Percentiles rank a stretch among this genome's conserved stretches.
Evolutionary conservation across 108 stramenopile genomes (phyloP).

Genomic region (Pseudonitzschia multiseries): DNA sequence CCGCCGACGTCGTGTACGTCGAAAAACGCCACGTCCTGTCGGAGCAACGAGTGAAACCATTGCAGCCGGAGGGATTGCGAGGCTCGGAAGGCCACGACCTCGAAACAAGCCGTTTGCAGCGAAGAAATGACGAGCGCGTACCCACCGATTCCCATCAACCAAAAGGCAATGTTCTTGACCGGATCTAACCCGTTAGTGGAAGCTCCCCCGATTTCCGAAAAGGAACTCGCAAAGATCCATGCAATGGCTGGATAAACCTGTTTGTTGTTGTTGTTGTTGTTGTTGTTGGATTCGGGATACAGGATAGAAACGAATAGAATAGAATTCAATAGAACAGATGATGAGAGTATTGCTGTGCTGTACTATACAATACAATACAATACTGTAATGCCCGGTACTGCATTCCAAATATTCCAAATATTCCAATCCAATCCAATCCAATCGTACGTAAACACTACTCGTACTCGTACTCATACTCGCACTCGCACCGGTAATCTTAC

Average conservation of each 20-base stretch:
- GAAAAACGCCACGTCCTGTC: slow-evolving; percentile 68
- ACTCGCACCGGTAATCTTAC: too few relatives aligned
- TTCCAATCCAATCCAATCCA: too few relatives aligned
- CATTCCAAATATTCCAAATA: too few relatives aligned
- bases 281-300: neutral
- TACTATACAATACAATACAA: too few relatives aligned
- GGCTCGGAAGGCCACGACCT: slow-evolving; percentile 36
- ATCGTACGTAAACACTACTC: too few relatives aligned
- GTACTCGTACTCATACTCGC: too few relatives aligned
- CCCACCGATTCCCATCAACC: slow-evolving; percentile 52
- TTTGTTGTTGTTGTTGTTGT: neutral
- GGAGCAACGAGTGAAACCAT: slow-evolving; percentile 66
- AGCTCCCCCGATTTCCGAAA: slow-evolving; percentile 42
- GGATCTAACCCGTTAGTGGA: slow-evolving; percentile 35
- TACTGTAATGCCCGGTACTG: too few relatives aligned
- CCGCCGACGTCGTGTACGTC: slow-evolving; percentile 56
- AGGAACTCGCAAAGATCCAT: slow-evolving; percentile 55
- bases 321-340: too few relatives aligned
- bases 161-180: slow-evolving; percentile 47
- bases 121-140: slow-evolving; percentile 54
- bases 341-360: too few relatives aligned
- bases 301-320: too few relatives aligned
- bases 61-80: slow-evolving; percentile 6
- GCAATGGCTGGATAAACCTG: slow-evolving; percentile 53
- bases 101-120: slow-evolving; percentile 46